phyloP scores from a whole-genome alignment of 768 basidiomycete genomes.

The Russula ochroleuca region DNA sequence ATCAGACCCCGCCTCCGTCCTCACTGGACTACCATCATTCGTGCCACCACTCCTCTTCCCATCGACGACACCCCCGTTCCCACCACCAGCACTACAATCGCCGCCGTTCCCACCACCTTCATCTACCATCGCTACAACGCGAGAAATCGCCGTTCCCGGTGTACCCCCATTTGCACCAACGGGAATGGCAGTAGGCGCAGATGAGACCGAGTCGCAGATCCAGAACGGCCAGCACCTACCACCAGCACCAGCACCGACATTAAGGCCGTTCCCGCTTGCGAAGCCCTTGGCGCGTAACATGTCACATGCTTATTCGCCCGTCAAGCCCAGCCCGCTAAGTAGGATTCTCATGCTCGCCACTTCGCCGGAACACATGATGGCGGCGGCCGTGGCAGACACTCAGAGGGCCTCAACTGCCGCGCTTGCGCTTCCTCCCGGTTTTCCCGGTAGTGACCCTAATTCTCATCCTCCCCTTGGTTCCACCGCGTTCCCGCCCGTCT shows the following conservation, averaged over 20 bases:
- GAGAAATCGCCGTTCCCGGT: background rate
- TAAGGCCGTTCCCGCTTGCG: conserved; percentile 60
- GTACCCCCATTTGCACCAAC: background rate
- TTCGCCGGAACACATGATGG: conserved; percentile 45
- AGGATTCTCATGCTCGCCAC: conserved; percentile 69
- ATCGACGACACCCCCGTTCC: conserved; percentile 21
- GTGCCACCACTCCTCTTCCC: conserved; percentile 7
- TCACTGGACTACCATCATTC: background rate
- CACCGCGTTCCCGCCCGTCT: background rate
- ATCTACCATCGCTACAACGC: background rate
- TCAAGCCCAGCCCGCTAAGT: conserved; percentile 73
- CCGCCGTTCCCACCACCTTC: background rate
- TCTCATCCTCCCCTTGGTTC: background rate
- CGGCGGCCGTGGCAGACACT: background rate
- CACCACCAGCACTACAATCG: background rate
- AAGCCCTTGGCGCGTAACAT: conserved; percentile 66
- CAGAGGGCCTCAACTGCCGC: conserved; percentile 4
- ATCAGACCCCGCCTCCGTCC: background rate
- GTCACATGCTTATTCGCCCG: conserved; percentile 80
- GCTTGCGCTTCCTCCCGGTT: background rate
- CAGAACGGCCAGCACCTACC: conserved; percentile 4
- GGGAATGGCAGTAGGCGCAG: conserved; percentile 7
- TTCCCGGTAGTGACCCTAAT: background rate
- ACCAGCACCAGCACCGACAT: conserved; percentile 28
- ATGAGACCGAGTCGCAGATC: conserved; percentile 27